phyloP scores from a whole-genome alignment of 1,139 yeast genomes.

The Protomyces inundatus region DNA sequence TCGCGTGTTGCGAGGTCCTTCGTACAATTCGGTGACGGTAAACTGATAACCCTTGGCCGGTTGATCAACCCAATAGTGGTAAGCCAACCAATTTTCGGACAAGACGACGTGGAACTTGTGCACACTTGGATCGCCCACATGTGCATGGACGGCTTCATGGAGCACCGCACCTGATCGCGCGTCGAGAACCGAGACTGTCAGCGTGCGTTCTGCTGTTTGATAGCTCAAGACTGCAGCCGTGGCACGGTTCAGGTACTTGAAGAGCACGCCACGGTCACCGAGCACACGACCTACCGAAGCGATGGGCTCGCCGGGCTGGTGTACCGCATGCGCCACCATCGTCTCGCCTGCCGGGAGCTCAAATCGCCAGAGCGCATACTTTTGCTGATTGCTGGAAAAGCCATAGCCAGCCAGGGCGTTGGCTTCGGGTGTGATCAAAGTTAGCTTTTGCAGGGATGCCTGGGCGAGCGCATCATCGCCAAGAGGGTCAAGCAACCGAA shows the following conservation, averaged over 20 bases:
- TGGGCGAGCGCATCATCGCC: neutral
- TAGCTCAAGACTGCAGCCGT: conserved; percentile 53
- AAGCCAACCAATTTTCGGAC: conserved; percentile 82
- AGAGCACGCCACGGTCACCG: conserved; percentile 67
- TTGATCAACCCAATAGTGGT: conserved; percentile 49
- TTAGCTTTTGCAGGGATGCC: neutral
- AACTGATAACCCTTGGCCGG: conserved; percentile 52
- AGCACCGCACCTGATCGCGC: conserved; percentile 63
- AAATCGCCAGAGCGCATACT: conserved; percentile 39
- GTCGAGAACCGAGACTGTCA: conserved; percentile 55
- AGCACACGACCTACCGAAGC: conserved; percentile 68
- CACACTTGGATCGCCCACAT: conserved; percentile 37
- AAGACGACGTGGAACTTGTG: conserved; percentile 51
- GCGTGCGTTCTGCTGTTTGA: conserved; percentile 35
- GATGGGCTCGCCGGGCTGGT: conserved; percentile 40
- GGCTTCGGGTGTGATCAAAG: neutral
- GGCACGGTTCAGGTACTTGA: conserved; percentile 78
- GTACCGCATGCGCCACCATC: neutral
- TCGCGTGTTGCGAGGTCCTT: conserved; percentile 48
- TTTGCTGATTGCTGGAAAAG: conserved; percentile 33
- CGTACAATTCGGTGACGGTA: conserved; percentile 72
- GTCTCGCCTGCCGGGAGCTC: conserved; percentile 38
- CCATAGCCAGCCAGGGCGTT: neutral
- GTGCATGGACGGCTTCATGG: conserved; percentile 33
- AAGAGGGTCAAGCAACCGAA: neutral